Percentiles rank a stretch among this genome's conserved stretches.
Evolutionary conservation across 2,329 filamentous ascomycete genomes (phyloP).

Genomic region (Fusarium equiseti): DNA sequence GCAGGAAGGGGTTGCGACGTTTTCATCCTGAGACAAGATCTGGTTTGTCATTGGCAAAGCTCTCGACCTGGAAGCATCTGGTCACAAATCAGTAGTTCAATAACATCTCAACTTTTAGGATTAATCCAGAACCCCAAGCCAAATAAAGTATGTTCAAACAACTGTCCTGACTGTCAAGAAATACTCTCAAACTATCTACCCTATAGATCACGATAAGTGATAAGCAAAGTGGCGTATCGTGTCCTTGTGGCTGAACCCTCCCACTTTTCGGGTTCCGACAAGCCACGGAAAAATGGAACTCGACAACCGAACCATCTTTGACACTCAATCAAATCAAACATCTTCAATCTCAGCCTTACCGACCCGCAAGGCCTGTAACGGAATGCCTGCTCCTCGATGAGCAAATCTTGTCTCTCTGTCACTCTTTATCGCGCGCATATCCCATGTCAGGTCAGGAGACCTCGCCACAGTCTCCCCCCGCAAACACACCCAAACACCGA

Average conservation of each 20-base stretch:
- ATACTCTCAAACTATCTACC: neutral
- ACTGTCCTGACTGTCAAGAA: no score
- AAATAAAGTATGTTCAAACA: no score
- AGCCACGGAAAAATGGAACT: slow-evolving; percentile 36
- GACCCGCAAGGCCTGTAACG: neutral
- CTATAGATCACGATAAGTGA: neutral
- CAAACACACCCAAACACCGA: slow-evolving; percentile 39
- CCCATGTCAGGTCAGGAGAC: slow-evolving; percentile 44
- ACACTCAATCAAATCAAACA: slow-evolving; percentile 24
- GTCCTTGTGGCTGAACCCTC: neutral
- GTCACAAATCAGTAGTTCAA: no score
- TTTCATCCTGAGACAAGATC: no score
- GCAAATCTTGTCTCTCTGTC: neutral
- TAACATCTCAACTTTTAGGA: no score
- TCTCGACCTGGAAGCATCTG: no score
- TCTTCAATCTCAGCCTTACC: neutral
- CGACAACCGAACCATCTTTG: slow-evolving; percentile 19
- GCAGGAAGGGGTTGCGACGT: no score
- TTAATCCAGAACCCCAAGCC: no score
- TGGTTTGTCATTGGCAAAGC: no score
- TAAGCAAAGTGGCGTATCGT: neutral
- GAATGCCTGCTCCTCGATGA: slow-evolving; percentile 10
- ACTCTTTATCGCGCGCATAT: slow-evolving; percentile 1
- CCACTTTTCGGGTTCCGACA: slow-evolving; percentile 13
- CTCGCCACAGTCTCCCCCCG: slow-evolving; percentile 41